phyloP scores from a whole-genome alignment of 768 basidiomycete species.

The Lactifluus hygrophoroides region DNA sequence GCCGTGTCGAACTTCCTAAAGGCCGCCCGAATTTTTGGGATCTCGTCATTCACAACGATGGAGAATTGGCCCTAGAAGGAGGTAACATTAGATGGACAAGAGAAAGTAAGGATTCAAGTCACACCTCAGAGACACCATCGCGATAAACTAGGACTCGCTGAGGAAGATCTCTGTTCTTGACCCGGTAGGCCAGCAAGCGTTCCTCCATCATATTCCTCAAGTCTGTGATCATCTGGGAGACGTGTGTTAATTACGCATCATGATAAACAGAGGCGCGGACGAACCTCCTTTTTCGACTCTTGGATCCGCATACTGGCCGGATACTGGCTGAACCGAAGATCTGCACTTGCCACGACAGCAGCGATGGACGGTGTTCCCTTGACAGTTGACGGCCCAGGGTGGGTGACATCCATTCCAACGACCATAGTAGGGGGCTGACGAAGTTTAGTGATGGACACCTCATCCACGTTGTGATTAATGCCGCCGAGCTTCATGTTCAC shows the following conservation, averaged over 20 bases:
- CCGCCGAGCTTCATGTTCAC: slow-evolving; percentile 50
- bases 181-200: slow-evolving; percentile 35
- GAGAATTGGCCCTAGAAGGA: slow-evolving; percentile 38
- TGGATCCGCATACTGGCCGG: slow-evolving; percentile 44
- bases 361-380: slow-evolving; percentile 46
- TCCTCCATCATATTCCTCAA: slow-evolving; percentile 42
- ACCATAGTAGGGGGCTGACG: slow-evolving; percentile 38
- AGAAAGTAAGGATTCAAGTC: background rate
- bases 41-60: slow-evolving; percentile 37
- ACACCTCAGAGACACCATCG: slow-evolving; percentile 76
- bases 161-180: slow-evolving; percentile 33
- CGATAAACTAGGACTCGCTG: slow-evolving; percentile 44
- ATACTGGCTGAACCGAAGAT: slow-evolving; percentile 39
- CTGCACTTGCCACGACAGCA: slow-evolving; percentile 44
- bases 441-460: slow-evolving; percentile 33
- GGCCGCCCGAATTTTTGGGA: slow-evolving; percentile 35
- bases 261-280: background rate
- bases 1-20: slow-evolving; percentile 34
- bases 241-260: background rate
- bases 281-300: slow-evolving; percentile 65
- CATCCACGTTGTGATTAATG: slow-evolving; percentile 40
- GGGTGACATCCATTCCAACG: slow-evolving; percentile 61
- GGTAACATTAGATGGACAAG: background rate
- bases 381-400: slow-evolving; percentile 68
- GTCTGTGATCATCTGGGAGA: slow-evolving; percentile 39